A percentile compares a stretch with the other conserved stretches of the same genome.
Conservation (phyloP, 495 filamentous ascomycete species). For the Friedmanniomyces endolithicus region DNA sequence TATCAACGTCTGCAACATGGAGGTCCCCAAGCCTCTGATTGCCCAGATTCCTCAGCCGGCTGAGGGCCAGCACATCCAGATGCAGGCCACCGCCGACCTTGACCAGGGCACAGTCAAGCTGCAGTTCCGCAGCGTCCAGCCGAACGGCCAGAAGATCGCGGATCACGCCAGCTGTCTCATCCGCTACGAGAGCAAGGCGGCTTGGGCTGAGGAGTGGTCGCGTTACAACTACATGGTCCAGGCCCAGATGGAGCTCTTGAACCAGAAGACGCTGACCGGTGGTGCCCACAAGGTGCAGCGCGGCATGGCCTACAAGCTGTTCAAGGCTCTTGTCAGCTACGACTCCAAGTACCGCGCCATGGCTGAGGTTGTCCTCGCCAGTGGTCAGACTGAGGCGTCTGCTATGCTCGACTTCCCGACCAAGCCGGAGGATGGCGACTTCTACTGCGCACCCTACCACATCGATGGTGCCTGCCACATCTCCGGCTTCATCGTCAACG, state of each 20-base stretch:
- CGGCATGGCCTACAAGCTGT: slow-evolving; percentile 39
- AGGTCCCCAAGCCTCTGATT: slow-evolving; percentile 32
- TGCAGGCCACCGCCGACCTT: slow-evolving; percentile 34
- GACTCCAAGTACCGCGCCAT: slow-evolving; percentile 31
- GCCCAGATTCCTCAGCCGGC: slow-evolving; percentile 28
- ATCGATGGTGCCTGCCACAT: slow-evolving; percentile 41
- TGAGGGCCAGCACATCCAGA: slow-evolving; percentile 31
- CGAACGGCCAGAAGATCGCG: slow-evolving; percentile 29
- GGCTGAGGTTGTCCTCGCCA: slow-evolving; percentile 36
- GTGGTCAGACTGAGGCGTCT: slow-evolving; percentile 33
- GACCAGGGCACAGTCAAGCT: slow-evolving; percentile 25
- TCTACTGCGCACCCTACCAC: slow-evolving; percentile 35
- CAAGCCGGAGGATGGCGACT: slow-evolving; percentile 32
- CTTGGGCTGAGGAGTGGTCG: slow-evolving; percentile 31
- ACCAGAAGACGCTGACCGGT: slow-evolving; percentile 30
- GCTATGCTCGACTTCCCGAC: slow-evolving; percentile 34
- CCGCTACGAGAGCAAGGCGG: slow-evolving; percentile 30
- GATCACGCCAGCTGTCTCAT: slow-evolving; percentile 31
- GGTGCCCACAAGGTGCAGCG: slow-evolving; percentile 35
- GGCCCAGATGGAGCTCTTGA: slow-evolving; percentile 33
- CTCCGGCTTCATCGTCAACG: slow-evolving; percentile 45
- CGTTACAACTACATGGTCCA: slow-evolving; percentile 34
- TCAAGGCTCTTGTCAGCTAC: slow-evolving; percentile 35
- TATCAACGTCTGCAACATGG: slow-evolving; percentile 33
- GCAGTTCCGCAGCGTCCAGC: slow-evolving; percentile 31